Base-by-base conservation (phyloP, 495 filamentous ascomycete genomes). In the Thozetella sp. region DNA sequence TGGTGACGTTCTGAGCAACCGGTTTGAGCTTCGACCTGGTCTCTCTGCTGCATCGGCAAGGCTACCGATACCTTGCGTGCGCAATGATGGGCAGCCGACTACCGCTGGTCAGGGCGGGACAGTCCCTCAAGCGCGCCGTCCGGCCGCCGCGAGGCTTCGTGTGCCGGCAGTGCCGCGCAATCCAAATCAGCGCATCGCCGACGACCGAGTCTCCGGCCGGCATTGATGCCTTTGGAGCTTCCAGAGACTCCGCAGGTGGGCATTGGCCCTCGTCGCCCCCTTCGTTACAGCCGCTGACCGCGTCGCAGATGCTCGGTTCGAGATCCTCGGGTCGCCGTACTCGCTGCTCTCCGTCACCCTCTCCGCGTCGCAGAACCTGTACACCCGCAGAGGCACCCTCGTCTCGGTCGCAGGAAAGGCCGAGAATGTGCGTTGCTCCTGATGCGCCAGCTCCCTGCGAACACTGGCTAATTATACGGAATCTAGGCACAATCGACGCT, bases 331-430 rank as follows among this genome's bases (percentile, higher is more conserved):
- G 52, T 80, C 90, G 22, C 91, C 93, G 2, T 93, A 91, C 69
- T 97, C 96, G 30, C 84, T 99, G 50, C 90, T 99, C 65, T 96
- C 93, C 22, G 92, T 97, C 58, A 89, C 89, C 9, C 83, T 99
- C 34, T 96, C 95, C 45, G 90, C 95, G 23, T 97, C 95, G 25
- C 93, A 97, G 63, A 88, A 92, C 62, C 82, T 99, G 22, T 97
- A 93, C 75, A 96, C 95, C 27, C 86, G 93, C 46, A 87, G 91
- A 57, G 95, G 95, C 27, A 97, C 93, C 1, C 77, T 99, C 46
- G 92, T 98, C 34, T 93, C 90, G 22, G 79, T 99, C 53, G 92
- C 90, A 63, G 96, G 96, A 55, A 91, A 94, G 65, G 80, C 90
- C 34, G 92, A 97, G 71, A 96, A 97, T 86, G 93, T 95, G 58